Evolutionary conservation across 2,329 filamentous ascomycete genomes (phyloP), one percentile per base, ranked within the genome.

Genomic region (Cytospora paraplurivora): DNA sequence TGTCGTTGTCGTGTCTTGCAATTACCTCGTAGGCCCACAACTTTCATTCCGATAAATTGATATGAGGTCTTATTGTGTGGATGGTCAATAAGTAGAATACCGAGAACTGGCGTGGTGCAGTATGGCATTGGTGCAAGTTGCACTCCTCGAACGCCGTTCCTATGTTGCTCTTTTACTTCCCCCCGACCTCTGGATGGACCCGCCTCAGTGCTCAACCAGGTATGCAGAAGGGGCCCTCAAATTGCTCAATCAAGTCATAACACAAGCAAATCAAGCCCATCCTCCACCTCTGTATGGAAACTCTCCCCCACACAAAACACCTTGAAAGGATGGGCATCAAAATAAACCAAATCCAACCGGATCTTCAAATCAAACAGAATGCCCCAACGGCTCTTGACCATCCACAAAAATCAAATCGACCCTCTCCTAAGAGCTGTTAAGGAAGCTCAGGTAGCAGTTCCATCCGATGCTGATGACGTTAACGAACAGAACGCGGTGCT

Each of bases 401-500:
- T 32, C 34, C 7, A 44, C 27, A 53, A 19, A 4, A 3, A 35
- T 19, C 35, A 19, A 27, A 19, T 5, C 51, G 7, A 56, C 44
- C 32, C 4, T 13, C 8, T 27, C 61, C 19, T 56, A 75, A 67
- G 77, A 73, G 72, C 79, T 83, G 76, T 88, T 88, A 59, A 87
- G 74, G 75, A 79, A 85, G 75, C 85, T 88, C 69, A 88, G 74
- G 71, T 87, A 88, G 67, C 82, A 85, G 76, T 88, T 88, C 85
- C 85, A 88, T 66, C 85, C 85, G 68, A 86, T 82, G 60, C 81
- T 91, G 60, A 97, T 82, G 57, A 96, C 76, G 72, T 97, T 97
- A 70, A 96, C 93, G 66, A 96, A 88, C 70, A 97, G 79, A 50
- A 97, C 86, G 64, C 93, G 85, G 77, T 94, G 88, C 73, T 96